Conservation (phyloP, 2,329 filamentous ascomycete species). For the Nemania sp. region DNA sequence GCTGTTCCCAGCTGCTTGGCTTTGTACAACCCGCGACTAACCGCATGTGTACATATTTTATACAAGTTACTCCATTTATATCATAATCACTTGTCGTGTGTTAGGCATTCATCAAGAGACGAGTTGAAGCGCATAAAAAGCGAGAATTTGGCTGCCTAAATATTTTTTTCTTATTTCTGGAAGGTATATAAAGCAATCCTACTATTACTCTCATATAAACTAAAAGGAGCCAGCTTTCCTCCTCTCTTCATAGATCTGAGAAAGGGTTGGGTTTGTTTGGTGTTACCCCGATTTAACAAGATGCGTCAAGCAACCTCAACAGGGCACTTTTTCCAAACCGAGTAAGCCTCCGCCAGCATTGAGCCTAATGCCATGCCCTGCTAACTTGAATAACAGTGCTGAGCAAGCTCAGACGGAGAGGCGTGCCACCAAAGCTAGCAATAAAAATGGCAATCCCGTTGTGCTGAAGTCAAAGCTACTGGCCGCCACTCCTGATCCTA, state of each 20-base stretch:
- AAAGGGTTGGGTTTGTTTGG: neutral
- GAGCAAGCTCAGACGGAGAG: conserved; percentile 63
- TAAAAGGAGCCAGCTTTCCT: neutral
- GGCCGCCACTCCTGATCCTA: conserved; percentile 76
- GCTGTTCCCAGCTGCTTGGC: neutral
- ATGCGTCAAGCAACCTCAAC: conserved; percentile 76
- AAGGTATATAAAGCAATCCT: neutral
- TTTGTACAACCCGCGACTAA: neutral
- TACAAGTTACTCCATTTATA: conserved; percentile 6
- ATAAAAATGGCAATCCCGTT: conserved; percentile 86
- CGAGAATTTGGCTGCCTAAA: conserved; percentile 23
- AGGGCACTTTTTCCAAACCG: conserved; percentile 92
- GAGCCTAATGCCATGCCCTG: conserved; percentile 40
- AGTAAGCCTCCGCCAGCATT: conserved; percentile 65
- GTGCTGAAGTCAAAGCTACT: conserved; percentile 87
- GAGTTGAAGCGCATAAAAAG: conserved; percentile 11
- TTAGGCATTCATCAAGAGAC: conserved; percentile 16
- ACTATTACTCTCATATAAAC: neutral
- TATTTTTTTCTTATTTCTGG: neutral
- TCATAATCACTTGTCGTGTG: neutral
- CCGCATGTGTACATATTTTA: neutral
- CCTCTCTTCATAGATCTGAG: neutral
- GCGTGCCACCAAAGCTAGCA: conserved; percentile 77
- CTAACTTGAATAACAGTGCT: conserved; percentile 61
- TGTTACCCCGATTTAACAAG: conserved; percentile 39